A percentile compares a stretch with the other conserved stretches of the same genome.
Evolutionary conservation across 2,329 filamentous ascomycete species (phyloP).

Genomic region (Penicillium sp.): DNA sequence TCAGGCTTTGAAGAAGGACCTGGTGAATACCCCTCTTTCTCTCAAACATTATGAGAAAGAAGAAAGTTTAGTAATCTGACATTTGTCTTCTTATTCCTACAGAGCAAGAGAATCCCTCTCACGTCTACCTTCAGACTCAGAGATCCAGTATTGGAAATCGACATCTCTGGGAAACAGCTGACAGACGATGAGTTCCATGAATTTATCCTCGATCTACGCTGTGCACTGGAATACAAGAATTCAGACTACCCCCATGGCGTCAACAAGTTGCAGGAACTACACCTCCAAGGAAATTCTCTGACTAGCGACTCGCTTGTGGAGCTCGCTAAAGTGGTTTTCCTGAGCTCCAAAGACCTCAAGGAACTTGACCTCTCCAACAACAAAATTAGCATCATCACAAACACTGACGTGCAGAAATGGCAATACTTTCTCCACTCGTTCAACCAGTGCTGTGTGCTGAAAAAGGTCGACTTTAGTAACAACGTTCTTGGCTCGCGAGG

Average conservation of each 20-base stretch:
- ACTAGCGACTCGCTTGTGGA: constrained; percentile 38
- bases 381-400: constrained; percentile 33
- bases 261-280: constrained; percentile 44
- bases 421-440: constrained; percentile 43
- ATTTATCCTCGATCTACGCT: constrained; percentile 41
- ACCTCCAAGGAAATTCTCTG: constrained; percentile 43
- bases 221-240: constrained; percentile 34
- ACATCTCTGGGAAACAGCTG: constrained; percentile 43
- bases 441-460: constrained; percentile 38
- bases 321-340: constrained; percentile 39
- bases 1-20: constrained; percentile 42
- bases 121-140: constrained; percentile 21
- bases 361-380: constrained; percentile 48
- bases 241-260: constrained; percentile 25
- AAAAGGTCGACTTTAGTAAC: constrained; percentile 43
- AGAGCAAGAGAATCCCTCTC: constrained; percentile 35
- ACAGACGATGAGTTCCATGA: constrained; percentile 43
- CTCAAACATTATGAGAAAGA: not conserved
- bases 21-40: constrained; percentile 25
- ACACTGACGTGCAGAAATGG: constrained; percentile 39
- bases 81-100: not conserved
- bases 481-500: constrained; percentile 42
- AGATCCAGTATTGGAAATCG: constrained; percentile 41
- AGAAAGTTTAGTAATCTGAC: constrained; percentile 1
- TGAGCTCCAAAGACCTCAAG: constrained; percentile 42